Conservation (phyloP, 2,329 filamentous ascomycete genomes). For the Scedosporium dehoogii region DNA sequence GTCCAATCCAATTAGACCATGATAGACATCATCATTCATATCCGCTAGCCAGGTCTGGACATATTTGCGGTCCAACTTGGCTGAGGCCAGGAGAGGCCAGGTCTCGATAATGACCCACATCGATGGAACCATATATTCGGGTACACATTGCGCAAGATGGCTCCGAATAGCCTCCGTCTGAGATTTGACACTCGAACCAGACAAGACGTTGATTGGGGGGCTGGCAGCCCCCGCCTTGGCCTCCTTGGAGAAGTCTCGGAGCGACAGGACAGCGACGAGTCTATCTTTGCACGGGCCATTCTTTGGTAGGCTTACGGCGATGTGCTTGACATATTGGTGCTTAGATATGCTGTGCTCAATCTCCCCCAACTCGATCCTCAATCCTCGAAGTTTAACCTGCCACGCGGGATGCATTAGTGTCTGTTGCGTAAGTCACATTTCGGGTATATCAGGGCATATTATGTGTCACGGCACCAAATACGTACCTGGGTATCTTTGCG, state of each 20-base stretch:
- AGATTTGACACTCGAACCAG: constrained; percentile 10
- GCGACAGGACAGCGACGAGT: background rate
- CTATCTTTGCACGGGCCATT: constrained; percentile 13
- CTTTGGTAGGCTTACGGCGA: constrained; percentile 24
- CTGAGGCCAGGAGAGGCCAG: constrained; percentile 17
- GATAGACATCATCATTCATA: constrained; percentile 26
- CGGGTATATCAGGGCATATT: no score
- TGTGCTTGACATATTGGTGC: constrained; percentile 43
- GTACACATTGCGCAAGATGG: constrained; percentile 23
- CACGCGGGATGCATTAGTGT: no score
- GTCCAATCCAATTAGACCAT: constrained; percentile 26
- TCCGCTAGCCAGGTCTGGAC: constrained; percentile 32
- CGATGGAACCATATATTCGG: constrained; percentile 25
- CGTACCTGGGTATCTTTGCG: constrained; percentile 34
- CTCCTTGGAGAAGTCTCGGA: constrained; percentile 14
- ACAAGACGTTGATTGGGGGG: constrained; percentile 14
- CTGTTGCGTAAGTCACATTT: no score
- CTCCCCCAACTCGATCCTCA: constrained; percentile 36
- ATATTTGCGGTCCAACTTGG: constrained; percentile 24
- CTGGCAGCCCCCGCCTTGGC: background rate
- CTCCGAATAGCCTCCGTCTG: constrained; percentile 15
- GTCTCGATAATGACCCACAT: constrained; percentile 17
- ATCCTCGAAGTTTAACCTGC: constrained; percentile 47
- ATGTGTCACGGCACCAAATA: no score
- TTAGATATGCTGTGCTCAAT: constrained; percentile 37